Base-by-base conservation (phyloP, 352 stramenopile species). In the Plasmopara viticola region DNA sequence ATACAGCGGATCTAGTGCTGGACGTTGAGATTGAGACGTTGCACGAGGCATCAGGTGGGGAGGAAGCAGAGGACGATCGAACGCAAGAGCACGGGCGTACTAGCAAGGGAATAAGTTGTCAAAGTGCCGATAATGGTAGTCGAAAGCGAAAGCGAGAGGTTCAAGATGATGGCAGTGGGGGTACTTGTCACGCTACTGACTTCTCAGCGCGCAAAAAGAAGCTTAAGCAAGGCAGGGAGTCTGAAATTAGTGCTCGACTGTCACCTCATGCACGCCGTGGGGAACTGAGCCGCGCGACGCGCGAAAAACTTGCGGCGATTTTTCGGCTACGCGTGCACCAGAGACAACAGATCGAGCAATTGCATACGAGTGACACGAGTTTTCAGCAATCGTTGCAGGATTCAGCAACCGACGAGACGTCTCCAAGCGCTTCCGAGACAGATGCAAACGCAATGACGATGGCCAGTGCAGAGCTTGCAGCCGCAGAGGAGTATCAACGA, bases 271-370 rank as follows among this genome's bases (percentile, higher is more conserved):
- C 31, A 35, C 31, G 10, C 6, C 51, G 44, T 15, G 51, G 31
- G 31, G 49, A 49, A n/a, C 30, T 72, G 37, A 47, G 60, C 20
- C 60, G 46, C 33, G 51, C 64, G 0, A 82, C 68, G 5, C 64
- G 66, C 31, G 70, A 88, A 42, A 69, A 74, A n/a, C 55, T 90
- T 18, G 65, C 72, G 2, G 66, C 62, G 14, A 86, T 88, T 45
- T 90, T 90, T 29, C 73, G 71, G 6, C 59, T 75, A 20, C 72
- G 79, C 9, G 37, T 88, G 12, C 68, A 80, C 34, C 73, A 80
- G 29, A 64, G 63, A 20, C 63, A 84, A 15, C 48, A 83, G 29
- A 58, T 71, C 40, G 45, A 67, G 25, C 56, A 71, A 33, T 20
- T 73, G 48, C 63, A 58, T 20, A 33, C 20, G 38, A 47, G 29